phyloP scores from a whole-genome alignment of 1,284 basidiomycete species.

The Grifola frondosa region DNA sequence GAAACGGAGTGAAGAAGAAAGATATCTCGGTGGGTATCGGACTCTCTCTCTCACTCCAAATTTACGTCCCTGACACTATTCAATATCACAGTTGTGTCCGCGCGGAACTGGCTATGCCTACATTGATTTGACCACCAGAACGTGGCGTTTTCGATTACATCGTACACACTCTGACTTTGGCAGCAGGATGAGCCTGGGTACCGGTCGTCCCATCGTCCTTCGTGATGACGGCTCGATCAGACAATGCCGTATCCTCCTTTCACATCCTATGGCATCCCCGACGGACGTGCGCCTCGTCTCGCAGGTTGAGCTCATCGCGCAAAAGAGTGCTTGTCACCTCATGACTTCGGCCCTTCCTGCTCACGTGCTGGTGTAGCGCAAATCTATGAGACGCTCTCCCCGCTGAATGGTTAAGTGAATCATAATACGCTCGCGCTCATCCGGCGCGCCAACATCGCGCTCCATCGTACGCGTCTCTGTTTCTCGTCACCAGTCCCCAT shows the following conservation, averaged over 20 bases:
- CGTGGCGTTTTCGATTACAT: constrained; percentile 29
- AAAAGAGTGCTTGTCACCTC: constrained; percentile 63
- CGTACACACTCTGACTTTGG: constrained; percentile 20
- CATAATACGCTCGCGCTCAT: constrained; percentile 82
- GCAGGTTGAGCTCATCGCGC: constrained; percentile 84
- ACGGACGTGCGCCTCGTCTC: constrained; percentile 87
- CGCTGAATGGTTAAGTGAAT: constrained; percentile 82
- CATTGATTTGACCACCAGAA: constrained; percentile 92
- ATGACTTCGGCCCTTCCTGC: too few species aligned
- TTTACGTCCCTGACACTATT: constrained; percentile 4
- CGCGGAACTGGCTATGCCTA: constrained; percentile 89
- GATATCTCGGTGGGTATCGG: constrained; percentile 65
- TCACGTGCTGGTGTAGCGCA: constrained; percentile 59
- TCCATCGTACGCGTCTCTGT: constrained; percentile 56
- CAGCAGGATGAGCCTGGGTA: constrained; percentile 81
- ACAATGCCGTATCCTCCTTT: constrained; percentile 76
- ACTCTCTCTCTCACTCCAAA: too few species aligned
- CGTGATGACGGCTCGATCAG: constrained; percentile 84
- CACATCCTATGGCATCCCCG: constrained; percentile 80
- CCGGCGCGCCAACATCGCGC: constrained; percentile 75
- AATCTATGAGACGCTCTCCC: constrained; percentile 83
- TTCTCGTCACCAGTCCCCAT: neutral
- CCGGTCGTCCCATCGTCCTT: constrained; percentile 83
- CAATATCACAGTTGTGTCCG: constrained; percentile 67
- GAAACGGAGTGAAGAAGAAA: constrained; percentile 73